Base-by-base conservation (phyloP, 2,329 filamentous ascomycete species). In the Claviceps maximensis region DNA sequence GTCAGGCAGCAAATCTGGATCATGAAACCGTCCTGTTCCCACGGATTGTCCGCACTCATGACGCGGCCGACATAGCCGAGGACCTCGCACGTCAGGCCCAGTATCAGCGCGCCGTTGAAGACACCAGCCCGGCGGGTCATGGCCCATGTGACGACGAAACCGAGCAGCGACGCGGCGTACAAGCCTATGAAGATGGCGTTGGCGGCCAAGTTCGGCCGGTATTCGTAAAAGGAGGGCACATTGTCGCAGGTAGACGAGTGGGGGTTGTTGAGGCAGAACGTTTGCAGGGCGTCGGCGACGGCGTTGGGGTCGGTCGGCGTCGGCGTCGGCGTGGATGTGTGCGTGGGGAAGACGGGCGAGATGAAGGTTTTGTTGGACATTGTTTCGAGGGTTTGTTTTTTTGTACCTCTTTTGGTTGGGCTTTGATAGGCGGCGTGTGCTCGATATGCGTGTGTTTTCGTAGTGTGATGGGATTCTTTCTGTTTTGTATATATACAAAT, bases 1-100 rank as follows among this genome's bases (percentile, higher is more conserved):
- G 82, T 85, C 53, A 87, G 70, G 57, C 75, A 79, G 60, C 78
- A 74, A 40, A 82, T 76, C 62, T 84, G 79, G 40, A 81, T 75
- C 53, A 77, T 60, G 63, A 78, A 78, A 21, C 69, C 66, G 42
- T 66, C 62, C 56, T 71, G 62, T n/a, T 59, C 58, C 69, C 73
- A 83, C 3, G 73, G 74, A 59, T 84, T 75, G 40, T 73, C 49
- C 60, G 74, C 74, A 60, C 79, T 74, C 59, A 76, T 67, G 33
- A 85, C 66, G 10, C 83, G 73, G 2, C 76, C 82, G 0, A 64
- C 66, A 57, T 86, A 85, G 12, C 82, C 82, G 25, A 82, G 57
- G 15, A 82, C 65, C 63, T 85, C 82, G 33, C 72, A 69, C 42
- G 74, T 49, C 19, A 78, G 69, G 7, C 82, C 82, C 0, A 75